A percentile compares a stretch with the other conserved stretches of the same genome.
Evolutionary conservation across 208 protist species (phyloP).

Genomic region (Leishmania guyanensis): DNA sequence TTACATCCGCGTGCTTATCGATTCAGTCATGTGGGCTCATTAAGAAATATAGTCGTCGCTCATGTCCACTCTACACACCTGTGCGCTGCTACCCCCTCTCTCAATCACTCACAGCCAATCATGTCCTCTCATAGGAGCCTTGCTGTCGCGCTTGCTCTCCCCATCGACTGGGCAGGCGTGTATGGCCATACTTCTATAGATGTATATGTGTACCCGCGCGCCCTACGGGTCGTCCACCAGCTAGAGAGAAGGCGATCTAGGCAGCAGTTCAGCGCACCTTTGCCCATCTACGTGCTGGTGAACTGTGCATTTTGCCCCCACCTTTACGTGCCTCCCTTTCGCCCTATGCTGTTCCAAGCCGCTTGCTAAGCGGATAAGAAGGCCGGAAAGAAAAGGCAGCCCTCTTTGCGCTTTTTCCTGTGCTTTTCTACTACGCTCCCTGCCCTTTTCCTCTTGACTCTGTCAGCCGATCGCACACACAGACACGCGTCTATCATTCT

Average conservation of each 20-base stretch:
- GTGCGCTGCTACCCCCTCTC: background rate
- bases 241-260: no score
- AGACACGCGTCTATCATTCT: background rate
- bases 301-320: background rate
- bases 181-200: no score
- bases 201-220: no score
- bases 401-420: background rate
- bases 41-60: no score
- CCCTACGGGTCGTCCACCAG: no score
- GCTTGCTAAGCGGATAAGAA: background rate
- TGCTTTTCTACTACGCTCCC: no score
- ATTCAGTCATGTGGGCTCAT: background rate
- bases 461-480: background rate
- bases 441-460: no score
- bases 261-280: no score
- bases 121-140: background rate
- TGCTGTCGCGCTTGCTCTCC: background rate
- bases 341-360: background rate
- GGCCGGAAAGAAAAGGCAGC: background rate
- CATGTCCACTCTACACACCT: background rate
- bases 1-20: background rate
- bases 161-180: background rate
- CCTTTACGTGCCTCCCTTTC: background rate
- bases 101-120: background rate
- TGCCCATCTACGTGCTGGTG: background rate